Evolutionary conservation across 75 land plant genomes (phyloP).

Genomic region (Selaginella moellendorffii): DNA sequence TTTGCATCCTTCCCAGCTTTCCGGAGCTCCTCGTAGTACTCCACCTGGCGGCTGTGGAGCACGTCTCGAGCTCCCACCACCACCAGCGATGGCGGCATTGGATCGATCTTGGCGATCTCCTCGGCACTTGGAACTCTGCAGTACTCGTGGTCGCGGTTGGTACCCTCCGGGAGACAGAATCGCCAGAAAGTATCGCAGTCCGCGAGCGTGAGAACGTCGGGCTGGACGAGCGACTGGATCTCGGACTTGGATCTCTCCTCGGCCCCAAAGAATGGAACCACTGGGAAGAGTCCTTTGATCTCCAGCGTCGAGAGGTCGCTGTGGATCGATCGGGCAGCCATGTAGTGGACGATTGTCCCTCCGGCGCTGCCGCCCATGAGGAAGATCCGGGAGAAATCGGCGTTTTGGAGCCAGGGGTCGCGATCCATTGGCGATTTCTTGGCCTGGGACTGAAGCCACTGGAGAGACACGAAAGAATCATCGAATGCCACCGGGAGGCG

Average conservation of each 20-base stretch:
- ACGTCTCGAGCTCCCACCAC: neutral
- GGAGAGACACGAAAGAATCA: neutral
- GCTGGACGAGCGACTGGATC: neutral
- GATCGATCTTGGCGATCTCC: neutral
- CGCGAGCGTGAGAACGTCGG: neutral
- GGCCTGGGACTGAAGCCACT: constrained; percentile 1
- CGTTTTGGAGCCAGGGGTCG: constrained; percentile 2
- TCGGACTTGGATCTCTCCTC: neutral
- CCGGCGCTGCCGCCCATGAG: neutral
- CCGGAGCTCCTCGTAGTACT: neutral
- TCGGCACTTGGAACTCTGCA: neutral
- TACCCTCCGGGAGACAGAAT: neutral
- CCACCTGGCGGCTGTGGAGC: neutral
- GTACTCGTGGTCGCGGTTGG: neutral
- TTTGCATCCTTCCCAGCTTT: neutral
- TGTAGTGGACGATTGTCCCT: neutral
- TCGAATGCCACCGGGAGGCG: neutral
- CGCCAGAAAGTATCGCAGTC: neutral
- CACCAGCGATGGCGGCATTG: neutral
- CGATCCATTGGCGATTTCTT: neutral
- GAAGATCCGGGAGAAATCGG: neutral
- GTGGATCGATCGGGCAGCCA: neutral
- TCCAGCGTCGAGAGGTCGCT: neutral
- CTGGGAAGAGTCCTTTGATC: neutral
- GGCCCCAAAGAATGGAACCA: neutral